Evolutionary conservation across 257 asterid species (phyloP).

Genomic region (Knoxia roxburghii): DNA sequence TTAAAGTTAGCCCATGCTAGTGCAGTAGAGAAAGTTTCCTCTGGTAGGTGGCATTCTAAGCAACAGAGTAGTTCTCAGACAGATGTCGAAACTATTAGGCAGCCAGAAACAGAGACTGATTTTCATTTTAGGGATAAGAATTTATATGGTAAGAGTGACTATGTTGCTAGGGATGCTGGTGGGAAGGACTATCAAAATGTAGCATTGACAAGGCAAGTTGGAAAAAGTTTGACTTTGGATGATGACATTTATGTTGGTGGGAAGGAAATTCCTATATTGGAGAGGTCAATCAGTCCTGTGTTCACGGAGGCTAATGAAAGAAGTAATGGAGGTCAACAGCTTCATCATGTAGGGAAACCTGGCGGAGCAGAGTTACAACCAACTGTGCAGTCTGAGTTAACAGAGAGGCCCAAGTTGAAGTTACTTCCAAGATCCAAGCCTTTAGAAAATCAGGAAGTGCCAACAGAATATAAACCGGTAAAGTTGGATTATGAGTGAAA

Average conservation of each 20-base stretch:
- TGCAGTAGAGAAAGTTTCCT: slow-evolving; percentile 86
- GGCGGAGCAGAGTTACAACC: slow-evolving; percentile 40
- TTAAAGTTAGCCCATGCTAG: slow-evolving; percentile 83
- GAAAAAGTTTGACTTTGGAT: slow-evolving; percentile 43
- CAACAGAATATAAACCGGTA: slow-evolving; percentile 52
- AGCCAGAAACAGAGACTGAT: slow-evolving; percentile 33
- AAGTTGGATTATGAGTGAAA: not conserved
- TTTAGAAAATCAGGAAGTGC: slow-evolving; percentile 42
- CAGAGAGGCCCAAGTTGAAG: slow-evolving; percentile 76
- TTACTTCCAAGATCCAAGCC: slow-evolving; percentile 94
- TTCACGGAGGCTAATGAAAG: slow-evolving; percentile 44
- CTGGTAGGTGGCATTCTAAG: slow-evolving; percentile 89
- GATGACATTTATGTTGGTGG: slow-evolving; percentile 40
- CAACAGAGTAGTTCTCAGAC: slow-evolving; percentile 39
- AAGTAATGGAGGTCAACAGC: slow-evolving; percentile 30
- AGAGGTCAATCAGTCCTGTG: slow-evolving; percentile 33
- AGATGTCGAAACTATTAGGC: slow-evolving; percentile 44
- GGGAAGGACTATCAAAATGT: slow-evolving; percentile 32
- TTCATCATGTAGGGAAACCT: slow-evolving; percentile 27
- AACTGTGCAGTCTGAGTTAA: slow-evolving; percentile 42
- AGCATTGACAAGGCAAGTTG: slow-evolving; percentile 36
- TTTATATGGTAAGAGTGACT: slow-evolving; percentile 24
- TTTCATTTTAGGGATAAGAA: slow-evolving; percentile 24
- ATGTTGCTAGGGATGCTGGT: slow-evolving; percentile 29
- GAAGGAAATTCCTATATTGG: slow-evolving; percentile 39